A percentile compares a stretch with the other conserved stretches of the same genome.
These are phyloP conservation scores for Teratosphaeria viscida DNA, from an alignment of 2,329 filamentous ascomycete genomes.

Conservation along the genomic window DNA sequence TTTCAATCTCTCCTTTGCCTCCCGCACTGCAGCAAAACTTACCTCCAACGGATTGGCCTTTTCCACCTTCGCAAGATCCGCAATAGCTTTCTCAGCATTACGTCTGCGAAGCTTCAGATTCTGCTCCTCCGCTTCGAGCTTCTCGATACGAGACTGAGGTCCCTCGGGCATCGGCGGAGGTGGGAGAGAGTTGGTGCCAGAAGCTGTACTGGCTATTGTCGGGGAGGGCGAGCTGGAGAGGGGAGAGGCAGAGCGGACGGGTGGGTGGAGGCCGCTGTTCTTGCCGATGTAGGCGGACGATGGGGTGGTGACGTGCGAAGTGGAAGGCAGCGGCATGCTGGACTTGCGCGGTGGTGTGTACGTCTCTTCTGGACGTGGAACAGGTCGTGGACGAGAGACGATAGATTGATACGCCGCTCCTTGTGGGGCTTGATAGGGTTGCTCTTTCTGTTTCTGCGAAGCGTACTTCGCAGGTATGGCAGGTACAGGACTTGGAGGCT, in stretches of 20 bases:
- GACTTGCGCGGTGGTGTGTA: conserved; percentile 1
- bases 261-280: not conserved
- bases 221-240: conserved; percentile 3
- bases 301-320: not conserved
- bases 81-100: conserved; percentile 63
- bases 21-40: conserved; percentile 45
- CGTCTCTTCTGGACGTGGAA: conserved; percentile 19
- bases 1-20: conserved; percentile 55
- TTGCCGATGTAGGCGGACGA: not conserved
- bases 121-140: conserved; percentile 55
- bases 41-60: conserved; percentile 57
- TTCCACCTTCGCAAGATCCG: conserved; percentile 67
- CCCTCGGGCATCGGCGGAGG: conserved; percentile 17
- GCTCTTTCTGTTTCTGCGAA: conserved; percentile 3
- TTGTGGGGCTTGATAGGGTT: not conserved
- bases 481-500: conserved; percentile 32
- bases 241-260: not conserved
- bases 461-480: conserved; percentile 23
- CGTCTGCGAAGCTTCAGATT: conserved; percentile 55
- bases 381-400: conserved; percentile 22
- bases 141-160: conserved; percentile 44
- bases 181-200: conserved; percentile 19
- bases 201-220: not conserved
- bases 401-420: conserved; percentile 21
- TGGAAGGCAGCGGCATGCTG: conserved; percentile 1